These are phyloP conservation scores for Dothistroma pini DNA, from an alignment of 2,329 filamentous ascomycete species.

Conservation along the genomic window DNA sequence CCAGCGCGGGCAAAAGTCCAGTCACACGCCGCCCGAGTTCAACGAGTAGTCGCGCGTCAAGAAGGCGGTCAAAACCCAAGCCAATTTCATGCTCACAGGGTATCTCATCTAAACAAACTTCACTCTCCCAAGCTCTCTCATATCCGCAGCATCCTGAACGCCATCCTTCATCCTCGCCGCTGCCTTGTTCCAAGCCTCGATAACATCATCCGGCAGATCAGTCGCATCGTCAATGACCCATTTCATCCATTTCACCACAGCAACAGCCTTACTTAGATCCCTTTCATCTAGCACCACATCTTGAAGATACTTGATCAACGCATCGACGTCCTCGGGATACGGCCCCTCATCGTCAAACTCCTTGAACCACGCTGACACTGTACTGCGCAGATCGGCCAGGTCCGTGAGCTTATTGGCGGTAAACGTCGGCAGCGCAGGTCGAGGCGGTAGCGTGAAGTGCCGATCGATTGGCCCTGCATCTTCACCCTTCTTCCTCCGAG, in stretches of 20 bases:
- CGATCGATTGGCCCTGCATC: conserved; percentile 35
- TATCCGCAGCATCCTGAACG: conserved; percentile 42
- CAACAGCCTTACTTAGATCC: conserved; percentile 70
- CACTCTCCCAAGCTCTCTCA: conserved; percentile 46
- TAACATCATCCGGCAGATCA: conserved; percentile 7
- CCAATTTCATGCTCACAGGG: not conserved
- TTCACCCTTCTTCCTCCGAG: conserved; percentile 19
- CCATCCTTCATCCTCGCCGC: conserved; percentile 40
- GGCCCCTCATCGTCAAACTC: conserved; percentile 72
- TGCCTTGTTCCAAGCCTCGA: conserved; percentile 36
- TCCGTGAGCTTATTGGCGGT: conserved; percentile 55
- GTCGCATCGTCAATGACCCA: conserved; percentile 37
- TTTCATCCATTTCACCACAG: conserved; percentile 62
- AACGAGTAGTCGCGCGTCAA: not conserved
- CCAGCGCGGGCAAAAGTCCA: not conserved
- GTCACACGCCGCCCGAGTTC: not conserved
- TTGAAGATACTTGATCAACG: conserved; percentile 68
- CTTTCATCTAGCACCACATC: conserved; percentile 71
- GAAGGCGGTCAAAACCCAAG: not conserved
- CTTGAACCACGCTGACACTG: conserved; percentile 70
- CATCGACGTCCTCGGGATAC: conserved; percentile 70
- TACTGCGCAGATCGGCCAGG: conserved; percentile 65
- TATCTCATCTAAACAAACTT: conserved; percentile 33
- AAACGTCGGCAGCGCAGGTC: conserved; percentile 56
- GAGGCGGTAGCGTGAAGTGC: conserved; percentile 47